Evolutionary conservation across 768 basidiomycete species (phyloP), one percentile per base, ranked within the genome.

Genomic region (Phlebiopsis gigantea): DNA sequence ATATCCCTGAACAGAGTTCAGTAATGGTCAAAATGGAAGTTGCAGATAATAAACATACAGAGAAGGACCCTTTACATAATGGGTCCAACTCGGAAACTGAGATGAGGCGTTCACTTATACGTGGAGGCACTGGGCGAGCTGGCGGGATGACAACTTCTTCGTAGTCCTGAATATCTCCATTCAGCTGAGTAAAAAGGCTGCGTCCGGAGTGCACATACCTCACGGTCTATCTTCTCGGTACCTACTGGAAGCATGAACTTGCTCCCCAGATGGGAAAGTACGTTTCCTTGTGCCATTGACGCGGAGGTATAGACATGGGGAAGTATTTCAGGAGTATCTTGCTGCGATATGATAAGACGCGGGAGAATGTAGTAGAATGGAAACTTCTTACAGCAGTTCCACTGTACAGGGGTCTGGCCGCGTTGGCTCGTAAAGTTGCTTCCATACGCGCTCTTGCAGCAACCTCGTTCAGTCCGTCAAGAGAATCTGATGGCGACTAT

Each of bases 121-220:
- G 83, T 7, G 87, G 86, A 9, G 94, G 93, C 0, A 96, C 78
- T 1, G 83, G 76, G 60, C 74, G 85, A 0, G 93, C 81, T 12
- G 96, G 94, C 6, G 97, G 97, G 31, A 98, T 78, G 22, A 84
- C 78, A 17, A 97, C 89, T 75, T 98, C 95, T 69, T 96, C 90
- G 65, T 85, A 92, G 45, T 85, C 81, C 93, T 95, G 60, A 3
- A 39, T 24, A 1, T 17, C 56, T n/a, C 53, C 39, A 12, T 6
- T 17, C 7, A 56, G 21, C 7, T 9, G 7, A 14, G 46, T 21
- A 7, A 30, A 6, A 30, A 45, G 51, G 12, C 19, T 58, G 15
- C 6, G 21, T 29, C 12, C 2, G 12, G 12, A 5, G 29, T 7
- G 22, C 42, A 3, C 73, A 51, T 59, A 94, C 94, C 66, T 94